A percentile compares a stretch with the other conserved stretches of the same genome.
phyloP scores from a whole-genome alignment of 2,329 filamentous ascomycete genomes.

The Penicillium oxalicum region DNA sequence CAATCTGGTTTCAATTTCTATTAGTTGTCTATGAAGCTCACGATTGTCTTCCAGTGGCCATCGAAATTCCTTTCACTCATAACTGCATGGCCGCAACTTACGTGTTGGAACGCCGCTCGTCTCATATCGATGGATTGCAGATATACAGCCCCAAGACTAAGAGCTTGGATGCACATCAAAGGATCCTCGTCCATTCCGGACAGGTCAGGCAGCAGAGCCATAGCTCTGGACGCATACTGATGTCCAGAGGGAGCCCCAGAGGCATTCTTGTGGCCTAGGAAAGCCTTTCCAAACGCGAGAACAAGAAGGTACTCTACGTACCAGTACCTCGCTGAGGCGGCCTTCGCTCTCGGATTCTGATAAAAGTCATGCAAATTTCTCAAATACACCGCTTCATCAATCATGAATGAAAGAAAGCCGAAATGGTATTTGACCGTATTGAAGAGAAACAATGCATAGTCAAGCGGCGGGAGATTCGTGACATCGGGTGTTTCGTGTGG shows the following conservation, averaged over 20 bases:
- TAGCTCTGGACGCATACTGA: slow-evolving; percentile 37
- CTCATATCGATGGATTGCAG: slow-evolving; percentile 41
- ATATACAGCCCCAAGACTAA: slow-evolving; percentile 35
- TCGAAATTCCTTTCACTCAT: too few species aligned
- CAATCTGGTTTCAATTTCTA: slow-evolving; percentile 14
- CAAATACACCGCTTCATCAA: slow-evolving; percentile 46
- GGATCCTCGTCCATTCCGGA: slow-evolving; percentile 27
- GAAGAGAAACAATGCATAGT: slow-evolving; percentile 50
- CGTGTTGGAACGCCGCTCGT: slow-evolving; percentile 36
- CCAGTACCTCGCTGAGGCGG: slow-evolving; percentile 37
- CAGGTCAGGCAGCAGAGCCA: slow-evolving; percentile 37
- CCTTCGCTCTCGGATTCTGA: slow-evolving; percentile 25
- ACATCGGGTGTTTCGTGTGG: slow-evolving; percentile 25
- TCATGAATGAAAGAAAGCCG: slow-evolving; percentile 50
- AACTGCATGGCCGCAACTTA: slow-evolving; percentile 11
- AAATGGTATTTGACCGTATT: slow-evolving; percentile 54
- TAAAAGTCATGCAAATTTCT: slow-evolving; percentile 39
- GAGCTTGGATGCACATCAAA: slow-evolving; percentile 29
- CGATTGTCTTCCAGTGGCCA: too few species aligned
- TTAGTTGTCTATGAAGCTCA: background rate
- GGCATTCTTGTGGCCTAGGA: slow-evolving; percentile 35
- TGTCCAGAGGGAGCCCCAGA: slow-evolving; percentile 31
- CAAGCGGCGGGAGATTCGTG: slow-evolving; percentile 45
- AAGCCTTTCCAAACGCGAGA: slow-evolving; percentile 53
- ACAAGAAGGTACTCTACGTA: slow-evolving; percentile 51